Conservation (phyloP, 805 yeast genomes). For the Starmera amethionina region DNA sequence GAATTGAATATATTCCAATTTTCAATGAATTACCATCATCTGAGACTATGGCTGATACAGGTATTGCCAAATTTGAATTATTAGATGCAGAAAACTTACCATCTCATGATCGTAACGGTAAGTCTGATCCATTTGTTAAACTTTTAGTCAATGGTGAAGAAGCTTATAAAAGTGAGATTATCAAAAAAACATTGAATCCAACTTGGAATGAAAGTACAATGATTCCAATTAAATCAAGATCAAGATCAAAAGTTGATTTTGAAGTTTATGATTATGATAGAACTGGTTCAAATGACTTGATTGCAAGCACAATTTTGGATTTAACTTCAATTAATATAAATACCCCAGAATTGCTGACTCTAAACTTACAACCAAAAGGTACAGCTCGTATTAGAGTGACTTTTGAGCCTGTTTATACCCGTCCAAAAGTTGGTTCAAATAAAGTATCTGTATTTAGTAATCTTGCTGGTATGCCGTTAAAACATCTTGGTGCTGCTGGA, state of each 20-base stretch:
- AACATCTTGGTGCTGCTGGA: slow-evolving; percentile 33
- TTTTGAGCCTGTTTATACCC: slow-evolving; percentile 56
- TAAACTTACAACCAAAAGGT: slow-evolving; percentile 58
- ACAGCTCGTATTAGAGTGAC: slow-evolving; percentile 39
- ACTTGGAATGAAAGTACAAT: slow-evolving; percentile 62
- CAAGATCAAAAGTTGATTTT: slow-evolving; percentile 37
- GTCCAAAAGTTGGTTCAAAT: slow-evolving; percentile 42
- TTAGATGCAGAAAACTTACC: slow-evolving; percentile 42
- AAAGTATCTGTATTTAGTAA: slow-evolving; percentile 30
- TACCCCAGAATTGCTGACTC: slow-evolving; percentile 34
- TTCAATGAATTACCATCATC: slow-evolving; percentile 39
- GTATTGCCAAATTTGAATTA: slow-evolving; percentile 46
- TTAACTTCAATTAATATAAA: slow-evolving; percentile 38
- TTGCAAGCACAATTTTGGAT: slow-evolving; percentile 46
- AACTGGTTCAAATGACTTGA: slow-evolving; percentile 54
- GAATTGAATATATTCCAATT: slow-evolving; percentile 55
- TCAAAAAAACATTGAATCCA: slow-evolving; percentile 63
- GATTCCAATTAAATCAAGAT: slow-evolving; percentile 55
- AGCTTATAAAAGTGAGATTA: slow-evolving; percentile 46
- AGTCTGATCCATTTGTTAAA: slow-evolving; percentile 60
- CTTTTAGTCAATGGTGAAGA: slow-evolving; percentile 45
- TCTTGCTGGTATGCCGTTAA: slow-evolving; percentile 36
- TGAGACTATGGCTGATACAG: slow-evolving; percentile 64
- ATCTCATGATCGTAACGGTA: slow-evolving; percentile 64
- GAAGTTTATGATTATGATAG: slow-evolving; percentile 71